Evolutionary conservation across 495 filamentous ascomycete genomes (phyloP).

Genomic region (Lindgomyces ingoldianus): DNA sequence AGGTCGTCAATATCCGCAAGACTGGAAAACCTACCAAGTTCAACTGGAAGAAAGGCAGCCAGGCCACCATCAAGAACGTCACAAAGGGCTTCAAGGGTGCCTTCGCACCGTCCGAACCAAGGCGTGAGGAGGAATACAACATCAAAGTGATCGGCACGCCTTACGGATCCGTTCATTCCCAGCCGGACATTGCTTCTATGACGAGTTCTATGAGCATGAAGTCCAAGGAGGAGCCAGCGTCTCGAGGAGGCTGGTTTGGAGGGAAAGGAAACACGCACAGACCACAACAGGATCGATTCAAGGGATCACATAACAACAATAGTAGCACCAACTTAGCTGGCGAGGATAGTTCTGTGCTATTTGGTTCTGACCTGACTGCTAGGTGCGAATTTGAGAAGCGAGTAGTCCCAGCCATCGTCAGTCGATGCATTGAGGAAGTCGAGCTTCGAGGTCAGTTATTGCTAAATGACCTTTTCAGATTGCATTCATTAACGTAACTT

Average conservation of each 20-base stretch:
- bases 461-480: background rate
- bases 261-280: constrained; percentile 16
- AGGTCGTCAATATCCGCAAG: constrained; percentile 89
- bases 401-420: constrained; percentile 85
- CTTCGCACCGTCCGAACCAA: constrained; percentile 57
- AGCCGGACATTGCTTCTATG: constrained; percentile 32
- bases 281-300: constrained; percentile 22
- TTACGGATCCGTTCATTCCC: constrained; percentile 47
- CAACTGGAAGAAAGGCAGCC: constrained; percentile 97
- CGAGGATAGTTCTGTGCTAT: constrained; percentile 58
- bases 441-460: constrained; percentile 68
- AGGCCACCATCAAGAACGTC: constrained; percentile 89
- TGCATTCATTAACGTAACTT: background rate
- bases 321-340: constrained; percentile 28
- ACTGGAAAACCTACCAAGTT: constrained; percentile 84
- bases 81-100: constrained; percentile 84
- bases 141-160: constrained; percentile 57
- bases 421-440: constrained; percentile 95
- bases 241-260: constrained; percentile 32
- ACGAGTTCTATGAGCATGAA: constrained; percentile 13
- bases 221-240: constrained; percentile 10
- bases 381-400: constrained; percentile 87
- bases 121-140: constrained; percentile 57
- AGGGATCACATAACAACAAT: constrained; percentile 30
- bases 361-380: constrained; percentile 85